Evolutionary conservation across 306 rosid genomes (phyloP), one percentile per base, ranked within the genome.

Genomic region (Vicia sativa): DNA sequence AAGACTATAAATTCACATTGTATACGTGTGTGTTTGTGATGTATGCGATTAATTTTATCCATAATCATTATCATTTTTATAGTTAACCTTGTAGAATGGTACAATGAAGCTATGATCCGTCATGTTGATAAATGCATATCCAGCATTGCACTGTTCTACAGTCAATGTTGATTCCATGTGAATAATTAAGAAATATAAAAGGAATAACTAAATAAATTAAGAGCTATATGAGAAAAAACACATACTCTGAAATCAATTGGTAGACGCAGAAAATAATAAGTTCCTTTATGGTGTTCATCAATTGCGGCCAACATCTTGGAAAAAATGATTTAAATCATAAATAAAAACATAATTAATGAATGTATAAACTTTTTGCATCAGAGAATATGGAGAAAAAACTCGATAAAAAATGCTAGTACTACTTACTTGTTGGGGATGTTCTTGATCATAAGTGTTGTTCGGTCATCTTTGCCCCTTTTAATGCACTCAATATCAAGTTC

Each of bases 41-140:
- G 46, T 44, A 25, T 25, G 34, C 14, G 45, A 62, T 62, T 77
- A 63, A 13, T 18, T 12, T 18, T 48, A 25, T 39, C 56, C 49
- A 7, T 21, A 16, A 14, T 68, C 53, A 16, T 48, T 18, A 34
- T 21, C 28, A 45, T 45, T 56, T 48, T 60, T 34, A 25, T 4
- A 5, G 14, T 48, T 50, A 64, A 87, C 95, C 88, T 87, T 82
- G 77, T 81, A 74, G 61, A 87, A 87, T 21, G 90, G 88, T 74
- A 85, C 75, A 45, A 87, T 87, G 81, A 77, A 81, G 43, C 78
- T 62, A n/a, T 90, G 88, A 77, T 71, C 77, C 25, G 62, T 73
- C 90, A 87, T 83, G 71, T 87, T 87, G 87, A 87, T 87, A 81
- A 87, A 87, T 15, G 95, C 95, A 71, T 87, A 87, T 56, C 95